Evolutionary conservation across 352 stramenopile species (phyloP), one percentile per base, ranked within the genome.

Genomic region (Phytophthora tubulina): DNA sequence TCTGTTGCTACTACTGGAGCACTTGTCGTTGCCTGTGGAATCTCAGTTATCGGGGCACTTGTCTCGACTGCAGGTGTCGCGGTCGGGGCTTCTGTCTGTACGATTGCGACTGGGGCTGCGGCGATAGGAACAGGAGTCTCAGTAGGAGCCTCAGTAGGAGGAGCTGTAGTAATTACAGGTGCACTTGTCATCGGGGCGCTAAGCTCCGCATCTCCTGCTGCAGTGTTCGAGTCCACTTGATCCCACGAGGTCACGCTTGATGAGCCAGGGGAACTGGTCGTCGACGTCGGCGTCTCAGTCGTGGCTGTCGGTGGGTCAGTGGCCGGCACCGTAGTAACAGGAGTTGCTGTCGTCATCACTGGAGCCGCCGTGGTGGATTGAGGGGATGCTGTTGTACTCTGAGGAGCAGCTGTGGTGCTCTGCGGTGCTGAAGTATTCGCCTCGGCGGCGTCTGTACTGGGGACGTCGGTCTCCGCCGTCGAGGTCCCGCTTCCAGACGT

Each of bases 1-100:
- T 48, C 57, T 46, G 52, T 41, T 42, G 82, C 65, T 55, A 77
- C 70, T 10, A 82, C 68, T 53, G 85, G 72, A 63, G 80, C 83
- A 69, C 72, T 84, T 39, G 80, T 82, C 30, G 27, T 57, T 27
- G 44, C 44, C 35, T n/a, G 32, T 33, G 32, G 44, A n/a, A 41
- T 55, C 38, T 46, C 13, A 2, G 39, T 27, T 13, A 46, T 15
- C 17, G 39, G 39, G 4, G 17, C 39, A 46, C 39, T 46, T 46
- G 39, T 46, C 15, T 46, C 41, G 14, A 27, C 41, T 46, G 21
- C 14, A 27, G 41, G 41, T 35, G 46, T 58, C 21, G 6, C 58
- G 31, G 21, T 14, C 48, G 49, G 50, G 27, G 60, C 39, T 54
- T 42, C 30, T 27, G 49, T 53, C 36, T 21, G 41, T 46, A 4